A percentile compares a stretch with the other conserved stretches of the same genome.
Conservation (phyloP, 768 basidiomycete genomes). For the Pleurotus eryngii region DNA sequence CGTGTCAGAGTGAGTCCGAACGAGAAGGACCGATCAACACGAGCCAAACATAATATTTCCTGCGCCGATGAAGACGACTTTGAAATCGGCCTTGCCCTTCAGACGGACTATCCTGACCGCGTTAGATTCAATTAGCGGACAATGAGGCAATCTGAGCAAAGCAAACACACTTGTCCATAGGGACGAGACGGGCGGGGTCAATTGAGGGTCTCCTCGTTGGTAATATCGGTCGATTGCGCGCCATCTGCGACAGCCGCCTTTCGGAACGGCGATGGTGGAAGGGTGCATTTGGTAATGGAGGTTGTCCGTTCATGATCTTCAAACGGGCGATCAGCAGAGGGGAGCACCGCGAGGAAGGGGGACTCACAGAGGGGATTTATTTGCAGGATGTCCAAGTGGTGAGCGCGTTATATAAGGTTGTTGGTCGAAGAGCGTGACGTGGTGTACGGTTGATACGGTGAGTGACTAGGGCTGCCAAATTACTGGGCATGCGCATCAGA, state of each 20-base stretch:
- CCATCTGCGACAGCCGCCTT: conserved; percentile 45
- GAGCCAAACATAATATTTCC: conserved; percentile 97
- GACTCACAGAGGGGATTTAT: no score
- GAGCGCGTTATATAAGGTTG: no score
- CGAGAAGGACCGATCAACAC: conserved; percentile 6
- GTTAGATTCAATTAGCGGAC: no score
- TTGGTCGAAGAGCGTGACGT: no score
- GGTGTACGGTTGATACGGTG: no score
- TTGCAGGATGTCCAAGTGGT: no score
- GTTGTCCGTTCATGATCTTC: no score
- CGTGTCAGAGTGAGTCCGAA: not conserved
- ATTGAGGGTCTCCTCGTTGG: conserved; percentile 66
- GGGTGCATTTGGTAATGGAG: no score
- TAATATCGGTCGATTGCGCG: conserved; percentile 12
- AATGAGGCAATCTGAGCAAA: not conserved
- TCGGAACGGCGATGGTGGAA: conserved; percentile 42
- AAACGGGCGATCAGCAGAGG: no score
- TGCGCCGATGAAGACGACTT: conserved; percentile 91
- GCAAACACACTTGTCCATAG: conserved; percentile 68
- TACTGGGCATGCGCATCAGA: no score
- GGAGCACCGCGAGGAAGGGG: no score
- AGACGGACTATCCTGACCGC: conserved; percentile 41
- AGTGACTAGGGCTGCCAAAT: no score
- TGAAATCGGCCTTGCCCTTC: conserved; percentile 72
- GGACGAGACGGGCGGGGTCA: conserved; percentile 70